These are phyloP conservation scores for Thecaphora frezii DNA, from an alignment of 1,284 basidiomycete genomes.

Conservation along the genomic window DNA sequence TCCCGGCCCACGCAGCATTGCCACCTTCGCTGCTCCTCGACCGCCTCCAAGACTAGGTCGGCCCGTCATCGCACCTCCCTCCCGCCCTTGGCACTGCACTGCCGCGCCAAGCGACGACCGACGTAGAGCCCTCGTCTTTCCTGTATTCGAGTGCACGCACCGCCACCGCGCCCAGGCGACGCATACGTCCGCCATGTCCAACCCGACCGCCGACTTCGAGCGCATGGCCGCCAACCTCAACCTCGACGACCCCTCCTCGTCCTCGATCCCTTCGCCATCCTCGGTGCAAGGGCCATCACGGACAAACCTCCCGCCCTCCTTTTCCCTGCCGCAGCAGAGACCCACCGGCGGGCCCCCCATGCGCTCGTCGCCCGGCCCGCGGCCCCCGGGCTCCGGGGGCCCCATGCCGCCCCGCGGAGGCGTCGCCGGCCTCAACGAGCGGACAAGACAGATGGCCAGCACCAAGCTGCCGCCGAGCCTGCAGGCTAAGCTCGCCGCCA, in stretches of 20 bases:
- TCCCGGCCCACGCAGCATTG: no score
- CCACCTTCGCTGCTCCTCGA: no score
- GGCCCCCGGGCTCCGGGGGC: constrained; percentile 5
- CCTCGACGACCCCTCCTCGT: constrained; percentile 15
- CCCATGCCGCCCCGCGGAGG: constrained; percentile 8
- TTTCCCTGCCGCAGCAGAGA: constrained; percentile 4
- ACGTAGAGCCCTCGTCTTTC: no score
- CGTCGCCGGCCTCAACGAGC: constrained; percentile 37
- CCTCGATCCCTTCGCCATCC: background rate
- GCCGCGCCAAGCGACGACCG: no score
- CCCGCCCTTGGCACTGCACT: no score
- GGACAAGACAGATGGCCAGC: constrained; percentile 46
- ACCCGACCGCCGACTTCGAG: constrained; percentile 23
- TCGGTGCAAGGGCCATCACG: background rate
- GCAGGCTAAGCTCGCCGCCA: constrained; percentile 86
- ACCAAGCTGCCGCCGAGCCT: constrained; percentile 71
- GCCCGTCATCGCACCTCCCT: no score
- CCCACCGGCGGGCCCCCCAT: constrained; percentile 27
- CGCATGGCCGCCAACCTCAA: constrained; percentile 28
- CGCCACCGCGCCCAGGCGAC: no score
- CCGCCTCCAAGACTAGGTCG: no score
- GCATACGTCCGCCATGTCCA: constrained; percentile 10
- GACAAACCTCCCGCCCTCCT: background rate
- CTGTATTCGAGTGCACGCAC: no score
- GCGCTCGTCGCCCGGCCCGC: constrained; percentile 6